A percentile compares a stretch with the other conserved stretches of the same genome.
These are phyloP conservation scores for Plasmodium adleri DNA, from an alignment of 169 alveolate species.

Conservation along the genomic window DNA sequence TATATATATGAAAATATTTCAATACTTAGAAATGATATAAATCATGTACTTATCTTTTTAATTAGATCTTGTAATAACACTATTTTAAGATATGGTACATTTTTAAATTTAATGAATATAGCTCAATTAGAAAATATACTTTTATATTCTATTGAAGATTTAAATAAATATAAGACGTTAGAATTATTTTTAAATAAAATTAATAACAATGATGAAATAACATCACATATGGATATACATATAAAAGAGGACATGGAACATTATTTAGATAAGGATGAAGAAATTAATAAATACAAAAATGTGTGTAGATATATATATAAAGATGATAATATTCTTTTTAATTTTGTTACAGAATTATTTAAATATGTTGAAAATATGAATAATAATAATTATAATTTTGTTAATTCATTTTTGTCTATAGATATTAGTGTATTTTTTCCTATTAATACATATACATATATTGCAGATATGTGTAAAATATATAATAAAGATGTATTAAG, in stretches of 20 bases:
- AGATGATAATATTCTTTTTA: constrained; percentile 67
- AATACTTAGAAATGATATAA: constrained; percentile 60
- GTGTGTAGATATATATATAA: constrained; percentile 59
- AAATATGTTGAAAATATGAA: constrained; percentile 76
- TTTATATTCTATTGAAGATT: constrained; percentile 54
- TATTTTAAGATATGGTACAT: constrained; percentile 49
- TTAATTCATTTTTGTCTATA: constrained; percentile 68
- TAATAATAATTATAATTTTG: constrained; percentile 72
- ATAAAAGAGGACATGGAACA: constrained; percentile 1
- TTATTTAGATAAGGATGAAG: constrained; percentile 18
- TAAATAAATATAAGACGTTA: constrained; percentile 37
- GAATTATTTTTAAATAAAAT: constrained; percentile 35
- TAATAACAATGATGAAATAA: not conserved
- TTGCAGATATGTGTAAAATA: constrained; percentile 76
- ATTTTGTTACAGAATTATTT: constrained; percentile 74
- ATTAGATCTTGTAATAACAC: constrained; percentile 64
- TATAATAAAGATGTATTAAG: constrained; percentile 72
- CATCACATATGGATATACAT: not conserved
- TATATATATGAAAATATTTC: constrained; percentile 54
- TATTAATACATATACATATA: constrained; percentile 71
- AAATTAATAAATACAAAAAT: constrained; percentile 54
- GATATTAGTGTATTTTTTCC: constrained; percentile 74
- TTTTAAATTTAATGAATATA: constrained; percentile 64
- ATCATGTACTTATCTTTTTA: constrained; percentile 24
- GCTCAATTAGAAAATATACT: constrained; percentile 75